Percentiles rank a stretch among this genome's conserved stretches.
Conservation (phyloP, 345 rosid species). For the Camelina sativa region DNA sequence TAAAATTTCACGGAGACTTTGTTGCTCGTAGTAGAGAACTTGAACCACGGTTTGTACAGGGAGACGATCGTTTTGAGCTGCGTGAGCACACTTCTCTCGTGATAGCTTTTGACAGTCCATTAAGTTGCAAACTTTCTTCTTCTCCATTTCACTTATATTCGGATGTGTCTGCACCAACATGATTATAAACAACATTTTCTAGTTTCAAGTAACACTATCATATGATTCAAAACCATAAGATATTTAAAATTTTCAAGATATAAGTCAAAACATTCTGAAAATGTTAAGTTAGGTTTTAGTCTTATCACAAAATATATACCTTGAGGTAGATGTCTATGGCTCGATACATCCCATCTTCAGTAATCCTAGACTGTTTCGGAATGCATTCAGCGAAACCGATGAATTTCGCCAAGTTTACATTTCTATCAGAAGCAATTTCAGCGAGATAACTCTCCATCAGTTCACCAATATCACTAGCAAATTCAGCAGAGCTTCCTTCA, state of each 20-base stretch:
- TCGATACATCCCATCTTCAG: conserved; percentile 86
- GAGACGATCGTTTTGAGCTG: conserved; percentile 80
- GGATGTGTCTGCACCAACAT: conserved; percentile 72
- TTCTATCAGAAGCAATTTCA: conserved; percentile 78
- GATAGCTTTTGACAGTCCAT: conserved; percentile 93
- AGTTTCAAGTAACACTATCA: too few relatives aligned
- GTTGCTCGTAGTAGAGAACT: conserved; percentile 80
- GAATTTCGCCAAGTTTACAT: conserved; percentile 58
- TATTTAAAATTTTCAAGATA: conserved; percentile 1
- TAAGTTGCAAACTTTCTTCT: conserved; percentile 85
- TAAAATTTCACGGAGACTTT: conserved; percentile 62
- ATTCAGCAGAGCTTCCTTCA: conserved; percentile 44
- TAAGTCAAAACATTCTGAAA: not conserved
- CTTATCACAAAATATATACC: conserved; percentile 47
- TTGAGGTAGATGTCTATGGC: conserved; percentile 91
- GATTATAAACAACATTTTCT: too few relatives aligned
- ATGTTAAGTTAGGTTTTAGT: not conserved
- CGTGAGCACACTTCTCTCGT: conserved; percentile 80
- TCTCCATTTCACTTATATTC: conserved; percentile 72
- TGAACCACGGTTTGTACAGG: conserved; percentile 76
- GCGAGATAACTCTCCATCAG: conserved; percentile 81
- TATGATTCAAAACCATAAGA: too few relatives aligned
- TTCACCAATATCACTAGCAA: conserved; percentile 55
- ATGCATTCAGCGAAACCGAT: conserved; percentile 67
- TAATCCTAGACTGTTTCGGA: conserved; percentile 69